These are phyloP conservation scores for Hydrangea macrophylla DNA, from an alignment of 148 eudicot species.

Conservation along the genomic window DNA sequence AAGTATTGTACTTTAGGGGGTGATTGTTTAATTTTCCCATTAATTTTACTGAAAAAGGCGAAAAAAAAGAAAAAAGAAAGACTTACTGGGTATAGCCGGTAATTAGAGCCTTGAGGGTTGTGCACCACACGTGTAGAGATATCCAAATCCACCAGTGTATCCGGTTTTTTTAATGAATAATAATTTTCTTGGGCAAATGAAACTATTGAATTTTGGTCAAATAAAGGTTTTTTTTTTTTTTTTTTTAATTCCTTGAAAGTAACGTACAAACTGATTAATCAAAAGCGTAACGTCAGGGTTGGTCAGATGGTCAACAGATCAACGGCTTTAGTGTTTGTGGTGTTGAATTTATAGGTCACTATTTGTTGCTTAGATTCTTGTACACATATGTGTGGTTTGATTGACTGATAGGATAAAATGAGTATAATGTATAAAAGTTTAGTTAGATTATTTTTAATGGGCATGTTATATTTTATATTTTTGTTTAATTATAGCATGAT, in stretches of 20 bases:
- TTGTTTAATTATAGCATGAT: too few species aligned
- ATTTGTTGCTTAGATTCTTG: too few species aligned
- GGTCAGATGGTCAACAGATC: slow-evolving; percentile 36
- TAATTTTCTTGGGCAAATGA: neutral
- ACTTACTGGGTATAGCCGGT: slow-evolving; percentile 28
- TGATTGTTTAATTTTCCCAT: too few species aligned
- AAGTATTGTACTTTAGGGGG: too few species aligned
- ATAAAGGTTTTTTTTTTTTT: neutral
- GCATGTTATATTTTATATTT: too few species aligned
- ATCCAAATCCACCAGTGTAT: slow-evolving; percentile 22
- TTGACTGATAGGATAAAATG: too few species aligned
- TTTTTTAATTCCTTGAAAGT: neutral
- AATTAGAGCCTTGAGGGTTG: slow-evolving; percentile 26
- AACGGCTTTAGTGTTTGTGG: neutral
- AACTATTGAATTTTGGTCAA: neutral
- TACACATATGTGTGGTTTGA: too few species aligned
- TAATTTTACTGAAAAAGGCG: too few species aligned
- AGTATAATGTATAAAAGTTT: too few species aligned
- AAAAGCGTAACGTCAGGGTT: slow-evolving; percentile 13
- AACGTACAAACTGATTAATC: neutral
- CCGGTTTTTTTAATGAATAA: slow-evolving; percentile 13
- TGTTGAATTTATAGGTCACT: too few species aligned
- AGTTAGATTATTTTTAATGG: too few species aligned
- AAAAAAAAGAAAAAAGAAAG: neutral
- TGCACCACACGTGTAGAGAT: slow-evolving; percentile 43